Evolutionary conservation across 179 eudicot genomes (phyloP).

Genomic region (Vitellaria paradoxa): DNA sequence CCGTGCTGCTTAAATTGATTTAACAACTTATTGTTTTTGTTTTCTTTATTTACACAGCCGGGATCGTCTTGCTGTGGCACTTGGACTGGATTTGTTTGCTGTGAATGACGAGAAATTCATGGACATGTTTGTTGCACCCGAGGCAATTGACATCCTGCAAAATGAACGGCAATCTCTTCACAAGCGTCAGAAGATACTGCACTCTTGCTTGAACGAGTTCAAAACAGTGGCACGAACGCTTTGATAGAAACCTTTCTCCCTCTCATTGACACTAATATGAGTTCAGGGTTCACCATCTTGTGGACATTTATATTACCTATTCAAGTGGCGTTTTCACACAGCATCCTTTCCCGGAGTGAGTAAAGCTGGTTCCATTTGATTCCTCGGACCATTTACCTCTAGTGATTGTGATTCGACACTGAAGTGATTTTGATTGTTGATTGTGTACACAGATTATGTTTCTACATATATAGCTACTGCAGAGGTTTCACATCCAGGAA

Average conservation of each 20-base stretch:
- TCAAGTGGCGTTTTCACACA: background rate
- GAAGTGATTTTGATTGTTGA: conserved; percentile 3
- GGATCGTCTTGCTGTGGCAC: conserved; percentile 77
- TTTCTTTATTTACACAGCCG: conserved; percentile 44
- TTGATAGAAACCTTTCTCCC: conserved; percentile 24
- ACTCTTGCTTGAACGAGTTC: conserved; percentile 88
- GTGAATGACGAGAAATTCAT: conserved; percentile 89
- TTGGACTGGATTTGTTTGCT: conserved; percentile 86
- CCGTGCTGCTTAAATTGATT: background rate
- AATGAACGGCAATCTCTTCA: conserved; percentile 74
- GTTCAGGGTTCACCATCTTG: conserved; percentile 7
- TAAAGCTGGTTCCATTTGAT: conserved; percentile 9
- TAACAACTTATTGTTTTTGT: conserved; percentile 5
- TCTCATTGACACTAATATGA: background rate
- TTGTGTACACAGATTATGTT: conserved; percentile 7
- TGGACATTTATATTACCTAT: background rate
- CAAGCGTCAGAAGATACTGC: conserved; percentile 86
- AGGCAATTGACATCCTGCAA: conserved; percentile 77
- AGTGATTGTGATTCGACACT: background rate
- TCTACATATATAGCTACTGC: background rate
- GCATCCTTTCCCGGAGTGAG: conserved; percentile 11
- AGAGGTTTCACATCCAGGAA: conserved; percentile 9
- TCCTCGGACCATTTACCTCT: background rate
- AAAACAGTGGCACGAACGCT: conserved; percentile 75
- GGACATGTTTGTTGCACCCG: conserved; percentile 99